Percentiles rank a stretch among this genome's conserved stretches.
Conservation (phyloP, 2,329 filamentous ascomycete genomes). For the Scolecobasidium constrictum region DNA sequence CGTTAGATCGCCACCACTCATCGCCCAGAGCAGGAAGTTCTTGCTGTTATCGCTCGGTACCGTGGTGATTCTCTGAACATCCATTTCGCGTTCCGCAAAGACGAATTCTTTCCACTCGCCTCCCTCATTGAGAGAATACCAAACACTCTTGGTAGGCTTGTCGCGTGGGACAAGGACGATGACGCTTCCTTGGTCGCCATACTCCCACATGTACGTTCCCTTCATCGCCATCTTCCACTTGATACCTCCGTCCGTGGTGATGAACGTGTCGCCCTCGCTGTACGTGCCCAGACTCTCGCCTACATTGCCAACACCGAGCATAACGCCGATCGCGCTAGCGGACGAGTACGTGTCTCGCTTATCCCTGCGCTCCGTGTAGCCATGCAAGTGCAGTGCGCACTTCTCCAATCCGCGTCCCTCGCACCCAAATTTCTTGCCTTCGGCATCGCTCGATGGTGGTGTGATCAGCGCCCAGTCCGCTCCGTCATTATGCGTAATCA, state of each 20-base stretch:
- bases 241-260: constrained; percentile 84
- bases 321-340: constrained; percentile 74
- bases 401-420: constrained; percentile 45
- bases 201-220: constrained; percentile 86
- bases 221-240: constrained; percentile 79
- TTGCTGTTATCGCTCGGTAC: constrained; percentile 79
- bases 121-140: constrained; percentile 75
- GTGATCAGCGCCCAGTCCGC: constrained; percentile 71
- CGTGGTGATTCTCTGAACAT: constrained; percentile 73
- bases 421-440: constrained; percentile 64
- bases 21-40: constrained; percentile 86
- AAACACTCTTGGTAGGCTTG: constrained; percentile 54
- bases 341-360: constrained; percentile 80
- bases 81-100: constrained; percentile 58
- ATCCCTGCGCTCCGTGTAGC: constrained; percentile 84
- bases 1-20: constrained; percentile 44
- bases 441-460: constrained; percentile 59
- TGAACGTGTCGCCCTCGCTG: constrained; percentile 76
- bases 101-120: constrained; percentile 63
- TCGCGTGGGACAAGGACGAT: constrained; percentile 74
- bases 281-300: constrained; percentile 57
- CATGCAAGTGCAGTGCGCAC: constrained; percentile 86
- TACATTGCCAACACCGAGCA: constrained; percentile 88
- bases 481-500: constrained; percentile 95
- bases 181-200: constrained; percentile 88